Conservation (phyloP, 1,284 basidiomycete genomes). For the Fomitiporia mediterranea region DNA sequence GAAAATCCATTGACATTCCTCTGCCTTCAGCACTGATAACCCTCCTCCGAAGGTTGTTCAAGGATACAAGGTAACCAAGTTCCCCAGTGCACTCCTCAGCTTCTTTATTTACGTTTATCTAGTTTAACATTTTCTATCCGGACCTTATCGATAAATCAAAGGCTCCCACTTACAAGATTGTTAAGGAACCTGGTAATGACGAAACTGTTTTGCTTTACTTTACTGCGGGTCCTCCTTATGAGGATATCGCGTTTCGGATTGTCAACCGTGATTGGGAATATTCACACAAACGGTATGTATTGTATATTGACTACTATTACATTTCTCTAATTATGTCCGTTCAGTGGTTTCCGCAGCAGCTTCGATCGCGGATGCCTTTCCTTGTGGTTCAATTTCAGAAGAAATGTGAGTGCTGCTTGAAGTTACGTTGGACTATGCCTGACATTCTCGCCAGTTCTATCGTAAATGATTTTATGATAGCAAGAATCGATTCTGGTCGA, state of each 20-base stretch:
- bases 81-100: slow-evolving; percentile 22
- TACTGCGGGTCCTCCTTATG: slow-evolving; percentile 96
- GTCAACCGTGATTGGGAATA: slow-evolving; percentile 99
- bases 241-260: slow-evolving; percentile 98
- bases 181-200: slow-evolving; percentile 88
- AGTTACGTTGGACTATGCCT: slow-evolving; percentile 22
- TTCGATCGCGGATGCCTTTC: slow-evolving; percentile 84
- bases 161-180: slow-evolving; percentile 92
- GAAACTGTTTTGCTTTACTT: slow-evolving; percentile 94
- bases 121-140: slow-evolving; percentile 95
- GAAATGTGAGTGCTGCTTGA: slow-evolving; percentile 55
- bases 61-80: slow-evolving; percentile 80
- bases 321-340: slow-evolving; percentile 17
- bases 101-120: slow-evolving; percentile 18
- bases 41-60: slow-evolving; percentile 97
- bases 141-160: slow-evolving; percentile 96
- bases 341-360: slow-evolving; percentile 78
- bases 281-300: slow-evolving; percentile 81
- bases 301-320: background rate
- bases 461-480: slow-evolving; percentile 40
- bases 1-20: slow-evolving; percentile 9
- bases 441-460: slow-evolving; percentile 53
- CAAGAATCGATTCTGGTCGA: too few relatives aligned
- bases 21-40: slow-evolving; percentile 72
- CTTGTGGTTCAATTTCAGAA: slow-evolving; percentile 84